Percentiles rank a stretch among this genome's conserved stretches.
Evolutionary conservation across 305 asterid species (phyloP).

Genomic region (Rubia peregrina): DNA sequence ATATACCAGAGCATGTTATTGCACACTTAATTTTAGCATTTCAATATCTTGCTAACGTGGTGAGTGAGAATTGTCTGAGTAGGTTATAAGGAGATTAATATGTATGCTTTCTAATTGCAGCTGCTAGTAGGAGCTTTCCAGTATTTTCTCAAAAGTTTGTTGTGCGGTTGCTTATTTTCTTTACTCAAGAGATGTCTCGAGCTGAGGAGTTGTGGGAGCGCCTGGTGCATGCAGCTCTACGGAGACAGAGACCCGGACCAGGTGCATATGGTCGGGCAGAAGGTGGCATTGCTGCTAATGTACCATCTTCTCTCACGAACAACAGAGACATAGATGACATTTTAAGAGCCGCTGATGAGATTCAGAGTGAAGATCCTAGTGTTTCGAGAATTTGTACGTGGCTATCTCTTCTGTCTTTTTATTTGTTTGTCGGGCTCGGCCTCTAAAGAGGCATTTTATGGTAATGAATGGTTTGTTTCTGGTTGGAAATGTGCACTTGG

Average conservation of each 20-base stretch:
- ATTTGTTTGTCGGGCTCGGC: neutral
- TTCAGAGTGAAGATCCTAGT: constrained; percentile 85
- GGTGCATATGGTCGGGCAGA: constrained; percentile 47
- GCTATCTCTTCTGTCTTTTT: neutral
- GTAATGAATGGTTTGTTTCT: neutral
- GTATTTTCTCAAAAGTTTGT: neutral
- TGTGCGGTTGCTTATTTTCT: neutral
- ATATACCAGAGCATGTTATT: neutral
- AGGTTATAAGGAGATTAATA: neutral
- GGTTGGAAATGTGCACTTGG: too few relatives aligned
- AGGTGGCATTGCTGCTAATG: constrained; percentile 79
- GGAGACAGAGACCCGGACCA: constrained; percentile 49
- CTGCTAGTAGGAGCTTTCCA: too few relatives aligned
- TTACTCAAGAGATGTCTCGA: constrained; percentile 69
- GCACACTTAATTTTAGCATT: neutral
- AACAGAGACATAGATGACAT: constrained; percentile 89
- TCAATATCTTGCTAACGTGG: neutral
- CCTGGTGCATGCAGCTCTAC: constrained; percentile 88
- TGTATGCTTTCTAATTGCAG: neutral
- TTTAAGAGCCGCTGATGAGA: constrained; percentile 90
- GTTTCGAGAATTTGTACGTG: constrained; percentile 76
- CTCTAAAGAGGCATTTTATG: neutral
- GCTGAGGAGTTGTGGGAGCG: constrained; percentile 95
- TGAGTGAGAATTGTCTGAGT: neutral
- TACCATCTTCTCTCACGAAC: constrained; percentile 85